Base-by-base conservation (phyloP, 768 basidiomycete genomes). In the Tulasnella sp. region DNA sequence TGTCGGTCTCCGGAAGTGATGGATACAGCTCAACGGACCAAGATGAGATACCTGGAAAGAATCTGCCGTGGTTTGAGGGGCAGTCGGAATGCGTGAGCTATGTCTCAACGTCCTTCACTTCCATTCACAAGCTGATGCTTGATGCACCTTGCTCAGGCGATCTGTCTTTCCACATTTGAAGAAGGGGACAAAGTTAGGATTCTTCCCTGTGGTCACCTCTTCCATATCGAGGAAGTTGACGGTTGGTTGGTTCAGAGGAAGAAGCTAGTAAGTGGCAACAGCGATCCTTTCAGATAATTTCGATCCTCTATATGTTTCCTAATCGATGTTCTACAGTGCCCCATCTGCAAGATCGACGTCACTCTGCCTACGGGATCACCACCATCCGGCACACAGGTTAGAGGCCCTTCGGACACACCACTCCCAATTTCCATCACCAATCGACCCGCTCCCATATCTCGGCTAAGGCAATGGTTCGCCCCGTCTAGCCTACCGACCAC, bases 181-280 rank as follows among this genome's bases (percentile, higher is more conserved):
- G 82, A 82, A 66, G 92, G 92, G 2, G 94, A 98, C 68, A 80
- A 82, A 65, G 89, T 97, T 44, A 81, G 93, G 65, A 88, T 93
- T 53, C 69, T 97, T 42, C 94, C 94, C 1, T 98, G 94, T 67
- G 85, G 87, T 49, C 94, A 98, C 69, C 83, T 98, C 55, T 98
- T 96, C 73, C 94, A 98, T 71, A 78, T 89, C 50, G 70, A 84
- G 34, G 94, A 97, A 69, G 81, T 96, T 41, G 91, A 92, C 68
- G 79, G 85, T 63, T 98, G 94, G 94, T 72, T 98, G 61, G 84
- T 93, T 58, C 82, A 86, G 62, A 81, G 89, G 70, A 90, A 92
- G 76, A 96, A 96, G 75, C 72, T 94, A 70, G 92, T 93, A 67
- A 67, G 85, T 76, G 12, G 60, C n/a, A 10, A 24, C 30, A 54